These are phyloP conservation scores for Talaromyces wortmannii DNA, from an alignment of 495 filamentous ascomycete species.

Conservation along the genomic window DNA sequence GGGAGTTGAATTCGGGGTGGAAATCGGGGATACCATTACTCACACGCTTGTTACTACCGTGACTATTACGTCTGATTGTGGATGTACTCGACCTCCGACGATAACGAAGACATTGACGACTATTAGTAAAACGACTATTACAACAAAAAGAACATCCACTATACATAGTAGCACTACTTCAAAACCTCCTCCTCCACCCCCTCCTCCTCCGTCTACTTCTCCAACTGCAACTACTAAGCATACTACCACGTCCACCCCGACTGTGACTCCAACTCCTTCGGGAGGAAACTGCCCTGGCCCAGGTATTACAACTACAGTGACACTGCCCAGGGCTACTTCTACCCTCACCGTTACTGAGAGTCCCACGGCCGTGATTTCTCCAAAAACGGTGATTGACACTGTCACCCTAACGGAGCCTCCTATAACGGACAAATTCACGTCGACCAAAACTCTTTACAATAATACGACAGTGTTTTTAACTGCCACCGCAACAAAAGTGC, in stretches of 20 bases:
- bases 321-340: not conserved
- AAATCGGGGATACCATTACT: not conserved
- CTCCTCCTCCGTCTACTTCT: too few species aligned
- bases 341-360: not conserved
- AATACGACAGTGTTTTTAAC: not conserved
- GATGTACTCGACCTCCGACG: not conserved
- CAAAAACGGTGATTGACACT: constrained; percentile 7
- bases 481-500: constrained; percentile 1
- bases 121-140: not conserved
- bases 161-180: too few species aligned
- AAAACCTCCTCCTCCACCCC: too few species aligned
- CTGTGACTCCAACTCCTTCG: too few species aligned
- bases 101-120: not conserved
- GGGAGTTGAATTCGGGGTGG: not conserved
- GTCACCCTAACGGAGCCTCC: constrained; percentile 1
- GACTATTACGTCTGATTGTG: not conserved
- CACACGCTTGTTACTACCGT: not conserved
- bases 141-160: not conserved
- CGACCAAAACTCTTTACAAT: not conserved
- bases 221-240: too few species aligned
- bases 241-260: too few species aligned
- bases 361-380: not conserved
- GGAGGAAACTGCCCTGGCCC: not conserved
- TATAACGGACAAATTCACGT: not conserved
- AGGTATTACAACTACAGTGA: not conserved